Base-by-base conservation (phyloP, 164 flowering plant genomes). In the Taxillus chinensis region DNA sequence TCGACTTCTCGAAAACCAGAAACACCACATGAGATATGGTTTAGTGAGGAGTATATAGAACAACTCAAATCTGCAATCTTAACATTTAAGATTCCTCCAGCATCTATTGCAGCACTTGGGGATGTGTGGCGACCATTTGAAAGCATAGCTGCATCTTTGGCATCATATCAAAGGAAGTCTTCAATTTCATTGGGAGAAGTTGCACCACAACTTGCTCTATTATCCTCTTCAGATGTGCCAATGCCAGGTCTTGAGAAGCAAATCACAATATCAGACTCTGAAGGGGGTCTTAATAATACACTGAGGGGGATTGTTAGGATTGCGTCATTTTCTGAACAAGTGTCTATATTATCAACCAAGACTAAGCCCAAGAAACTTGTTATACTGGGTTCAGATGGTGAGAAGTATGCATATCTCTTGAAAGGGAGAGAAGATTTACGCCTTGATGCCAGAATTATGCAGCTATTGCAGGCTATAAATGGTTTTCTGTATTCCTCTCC, bases 381-480 rank as follows among this genome's bases (percentile, higher is more conserved):
- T 62, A 80, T 93, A 46, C 60, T 82, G 53, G 97, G 97, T 61
- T 90, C 96, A 59, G 92, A 93, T 82, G 98, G 98, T 64, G 75
- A 82, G 64, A 86, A 77, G 68, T 90, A 93, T 64, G 84, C 95
- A 5, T 90, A 86, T 87, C 96, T 93, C 17, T 69, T 93, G 67
- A 93, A 93, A 80, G 98, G 98, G 42, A 75, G 98, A 62, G 98
- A 93, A 69, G 98, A 93, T 75, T 71, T 90, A 67, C 96, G 98
- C 50, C 97, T 93, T 70, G 98, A 93, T 88, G 97, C 98, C 27
- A 84, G 98, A 80, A 86, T 93, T 58, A 90, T 93, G 98, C 98
- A 93, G 77, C 75, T 93, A 57, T 76, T 93, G 79, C 95, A 93
- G 73, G 96, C 98, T 65, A 70, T 93, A 52, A 83, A 93, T 70